phyloP scores from a whole-genome alignment of 495 filamentous ascomycete species.

The Articulospora tetracladia region DNA sequence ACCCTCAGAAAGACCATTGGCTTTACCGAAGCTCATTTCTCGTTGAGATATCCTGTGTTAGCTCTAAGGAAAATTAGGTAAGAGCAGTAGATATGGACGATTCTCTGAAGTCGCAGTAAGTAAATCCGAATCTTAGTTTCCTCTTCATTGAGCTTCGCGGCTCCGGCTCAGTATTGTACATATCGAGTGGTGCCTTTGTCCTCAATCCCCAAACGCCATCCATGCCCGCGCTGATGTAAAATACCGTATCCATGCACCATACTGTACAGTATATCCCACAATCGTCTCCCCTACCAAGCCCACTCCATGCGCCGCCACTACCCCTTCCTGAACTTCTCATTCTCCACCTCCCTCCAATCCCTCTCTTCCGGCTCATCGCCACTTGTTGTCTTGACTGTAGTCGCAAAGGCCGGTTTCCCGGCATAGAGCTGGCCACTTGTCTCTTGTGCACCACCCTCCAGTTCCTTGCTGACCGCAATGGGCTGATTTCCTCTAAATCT shows the following conservation, averaged over 20 bases:
- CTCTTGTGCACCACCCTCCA: constrained; percentile 50
- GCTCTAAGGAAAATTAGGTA: too few species aligned
- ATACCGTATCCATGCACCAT: neutral
- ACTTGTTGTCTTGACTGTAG: constrained; percentile 43
- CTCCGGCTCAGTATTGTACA: neutral
- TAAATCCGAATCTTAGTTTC: too few species aligned
- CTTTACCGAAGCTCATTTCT: too few species aligned
- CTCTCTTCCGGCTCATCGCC: constrained; percentile 45
- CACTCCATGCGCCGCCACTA: neutral
- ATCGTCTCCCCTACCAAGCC: neutral
- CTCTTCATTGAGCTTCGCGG: neutral
- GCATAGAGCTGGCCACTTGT: constrained; percentile 70
- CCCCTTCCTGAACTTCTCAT: constrained; percentile 42
- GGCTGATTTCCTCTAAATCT: constrained; percentile 96
- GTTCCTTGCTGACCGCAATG: constrained; percentile 60
- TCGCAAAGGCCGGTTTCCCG: constrained; percentile 66
- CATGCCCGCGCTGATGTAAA: neutral
- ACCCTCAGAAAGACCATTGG: too few species aligned
- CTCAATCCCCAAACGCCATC: neutral
- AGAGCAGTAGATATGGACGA: too few species aligned
- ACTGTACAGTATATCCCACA: neutral
- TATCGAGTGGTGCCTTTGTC: neutral
- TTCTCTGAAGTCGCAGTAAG: too few species aligned
- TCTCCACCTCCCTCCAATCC: constrained; percentile 55
- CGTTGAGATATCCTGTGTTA: too few species aligned